A percentile compares a stretch with the other conserved stretches of the same genome.
These are phyloP conservation scores for Talaromyces thailandensis DNA, from an alignment of 495 filamentous ascomycete genomes.

Conservation along the genomic window DNA sequence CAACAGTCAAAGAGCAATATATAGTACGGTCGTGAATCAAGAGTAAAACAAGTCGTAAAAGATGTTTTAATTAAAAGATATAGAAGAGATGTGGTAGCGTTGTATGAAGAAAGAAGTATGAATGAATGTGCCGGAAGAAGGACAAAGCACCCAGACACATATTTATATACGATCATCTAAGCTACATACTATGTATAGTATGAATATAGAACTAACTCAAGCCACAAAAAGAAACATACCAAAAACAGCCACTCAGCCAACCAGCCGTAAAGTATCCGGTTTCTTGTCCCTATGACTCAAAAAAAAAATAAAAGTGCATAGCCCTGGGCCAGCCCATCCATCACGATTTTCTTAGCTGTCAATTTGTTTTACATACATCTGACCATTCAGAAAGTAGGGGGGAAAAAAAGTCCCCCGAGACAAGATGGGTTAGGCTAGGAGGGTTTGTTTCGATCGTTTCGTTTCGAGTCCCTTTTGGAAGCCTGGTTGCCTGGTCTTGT, in stretches of 20 bases:
- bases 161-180: neutral
- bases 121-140: neutral
- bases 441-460: neutral
- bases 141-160: neutral
- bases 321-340: no score
- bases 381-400: neutral
- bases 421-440: neutral
- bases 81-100: neutral
- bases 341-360: neutral
- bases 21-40: neutral
- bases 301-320: neutral
- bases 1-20: neutral
- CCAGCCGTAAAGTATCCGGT: neutral
- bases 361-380: neutral
- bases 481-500: neutral
- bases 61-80: neutral
- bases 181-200: no score
- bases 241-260: neutral
- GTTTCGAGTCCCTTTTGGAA: neutral
- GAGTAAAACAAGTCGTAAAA: neutral
- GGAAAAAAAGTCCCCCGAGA: neutral
- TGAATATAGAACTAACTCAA: neutral
- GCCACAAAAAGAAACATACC: neutral
- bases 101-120: neutral
- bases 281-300: neutral